Evolutionary conservation across 371 early-diverging fungal species (phyloP).

Genomic region (Polyrhizophydium stewartii): DNA sequence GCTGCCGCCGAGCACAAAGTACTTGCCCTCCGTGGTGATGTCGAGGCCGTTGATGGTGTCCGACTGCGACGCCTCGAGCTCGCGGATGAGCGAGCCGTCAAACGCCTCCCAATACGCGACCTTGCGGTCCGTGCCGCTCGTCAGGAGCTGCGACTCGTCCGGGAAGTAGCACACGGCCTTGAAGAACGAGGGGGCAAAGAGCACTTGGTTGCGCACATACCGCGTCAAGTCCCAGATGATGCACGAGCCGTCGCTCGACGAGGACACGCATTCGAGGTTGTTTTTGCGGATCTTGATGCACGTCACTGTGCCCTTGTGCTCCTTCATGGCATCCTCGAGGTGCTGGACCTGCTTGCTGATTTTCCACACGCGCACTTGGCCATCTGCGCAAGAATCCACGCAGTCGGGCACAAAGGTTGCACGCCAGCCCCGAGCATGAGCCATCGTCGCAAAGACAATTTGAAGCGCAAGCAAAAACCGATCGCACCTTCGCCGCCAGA

Average conservation of each 20-base stretch:
- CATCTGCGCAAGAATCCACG: slow-evolving; percentile 32
- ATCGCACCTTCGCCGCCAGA: slow-evolving; percentile 48
- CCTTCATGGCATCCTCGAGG: slow-evolving; percentile 51
- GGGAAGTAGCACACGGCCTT: slow-evolving; percentile 53
- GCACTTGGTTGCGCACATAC: slow-evolving; percentile 52
- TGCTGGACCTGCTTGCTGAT: slow-evolving; percentile 35
- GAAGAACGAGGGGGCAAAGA: slow-evolving; percentile 54
- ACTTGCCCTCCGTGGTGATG: slow-evolving; percentile 40
- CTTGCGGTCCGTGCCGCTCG: slow-evolving; percentile 53
- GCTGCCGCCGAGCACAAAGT: slow-evolving; percentile 53
- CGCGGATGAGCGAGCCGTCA: slow-evolving; percentile 52
- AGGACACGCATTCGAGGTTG: slow-evolving; percentile 50
- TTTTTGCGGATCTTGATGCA: slow-evolving; percentile 54
- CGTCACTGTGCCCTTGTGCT: slow-evolving; percentile 56
- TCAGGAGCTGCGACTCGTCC: slow-evolving; percentile 51
- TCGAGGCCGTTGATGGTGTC: slow-evolving; percentile 54
- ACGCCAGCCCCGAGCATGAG: too few species aligned
- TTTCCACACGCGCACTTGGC: slow-evolving; percentile 54
- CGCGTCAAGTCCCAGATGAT: slow-evolving; percentile 56
- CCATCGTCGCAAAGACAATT: too few species aligned
- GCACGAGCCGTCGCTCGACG: slow-evolving; percentile 49
- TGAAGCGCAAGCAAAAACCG: too few species aligned
- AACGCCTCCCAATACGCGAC: slow-evolving; percentile 58
- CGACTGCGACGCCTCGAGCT: slow-evolving; percentile 46
- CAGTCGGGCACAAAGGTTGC: not conserved